phyloP scores from a whole-genome alignment of 495 filamentous ascomycete species.

The Penicillium taxi region DNA sequence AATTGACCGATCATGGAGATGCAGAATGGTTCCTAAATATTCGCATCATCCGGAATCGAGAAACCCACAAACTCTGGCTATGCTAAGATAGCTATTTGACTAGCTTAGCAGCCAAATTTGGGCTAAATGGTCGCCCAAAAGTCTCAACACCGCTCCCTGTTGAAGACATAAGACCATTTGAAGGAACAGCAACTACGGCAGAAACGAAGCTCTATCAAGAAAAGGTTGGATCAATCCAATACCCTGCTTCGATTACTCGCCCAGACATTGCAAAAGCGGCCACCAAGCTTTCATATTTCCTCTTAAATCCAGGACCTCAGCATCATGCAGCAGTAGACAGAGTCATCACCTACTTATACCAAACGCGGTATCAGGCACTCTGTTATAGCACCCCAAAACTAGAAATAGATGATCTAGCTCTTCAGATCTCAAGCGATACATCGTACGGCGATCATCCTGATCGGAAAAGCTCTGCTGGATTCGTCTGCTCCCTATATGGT shows the following conservation, averaged over 20 bases:
- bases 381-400: slow-evolving; percentile 1
- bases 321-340: slow-evolving; percentile 9
- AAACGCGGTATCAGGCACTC: slow-evolving; percentile 4
- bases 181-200: background rate
- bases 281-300: slow-evolving; percentile 11
- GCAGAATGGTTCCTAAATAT: slow-evolving; percentile 15
- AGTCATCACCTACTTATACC: slow-evolving; percentile 14
- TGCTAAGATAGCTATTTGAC: slow-evolving; percentile 16
- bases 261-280: slow-evolving; percentile 13
- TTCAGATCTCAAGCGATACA: slow-evolving; percentile 9
- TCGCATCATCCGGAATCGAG: slow-evolving; percentile 8
- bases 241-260: slow-evolving; percentile 15
- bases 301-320: slow-evolving; percentile 12
- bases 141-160: slow-evolving; percentile 5
- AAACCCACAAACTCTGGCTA: slow-evolving; percentile 11
- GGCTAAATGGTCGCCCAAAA: slow-evolving; percentile 1
- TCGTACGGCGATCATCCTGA: slow-evolving; percentile 14
- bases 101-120: slow-evolving; percentile 8
- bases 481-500: slow-evolving; percentile 10
- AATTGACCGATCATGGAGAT: slow-evolving; percentile 7
- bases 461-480: slow-evolving; percentile 13
- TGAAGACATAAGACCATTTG: slow-evolving; percentile 1
- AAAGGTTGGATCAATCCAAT: slow-evolving; percentile 20
- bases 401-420: background rate
- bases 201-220: slow-evolving; percentile 14